Evolutionary conservation across 2,329 filamentous ascomycete species (phyloP).

Genomic region (Pseudopyricularia cyperi): DNA sequence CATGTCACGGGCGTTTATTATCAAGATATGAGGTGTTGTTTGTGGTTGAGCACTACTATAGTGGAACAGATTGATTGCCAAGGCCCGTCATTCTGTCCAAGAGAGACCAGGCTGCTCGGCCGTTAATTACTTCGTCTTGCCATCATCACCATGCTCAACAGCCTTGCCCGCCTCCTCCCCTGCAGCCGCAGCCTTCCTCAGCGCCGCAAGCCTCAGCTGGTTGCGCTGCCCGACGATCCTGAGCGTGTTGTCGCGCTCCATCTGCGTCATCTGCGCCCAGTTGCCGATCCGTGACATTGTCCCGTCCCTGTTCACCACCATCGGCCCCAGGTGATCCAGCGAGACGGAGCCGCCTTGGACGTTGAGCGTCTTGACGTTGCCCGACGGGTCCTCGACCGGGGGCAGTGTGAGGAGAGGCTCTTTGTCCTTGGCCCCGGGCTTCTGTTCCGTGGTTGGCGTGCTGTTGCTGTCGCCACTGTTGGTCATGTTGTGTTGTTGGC

Average conservation of each 20-base stretch:
- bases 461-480: not conserved
- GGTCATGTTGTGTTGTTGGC: not conserved
- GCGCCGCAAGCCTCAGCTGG: constrained; percentile 41
- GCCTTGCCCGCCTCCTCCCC: constrained; percentile 17
- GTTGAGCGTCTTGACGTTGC: not conserved
- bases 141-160: no score
- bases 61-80: no score
- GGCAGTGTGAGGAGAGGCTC: not conserved
- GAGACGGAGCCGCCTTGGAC: constrained; percentile 29
- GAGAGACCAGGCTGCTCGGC: no score
- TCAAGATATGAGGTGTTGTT: no score
- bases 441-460: not conserved
- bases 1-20: no score
- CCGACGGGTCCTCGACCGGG: not conserved
- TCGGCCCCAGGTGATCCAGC: constrained; percentile 56
- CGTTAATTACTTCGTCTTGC: no score
- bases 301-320: constrained; percentile 63
- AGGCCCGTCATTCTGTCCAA: no score
- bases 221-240: constrained; percentile 57
- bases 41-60: no score
- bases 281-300: constrained; percentile 59
- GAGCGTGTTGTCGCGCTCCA: constrained; percentile 55
- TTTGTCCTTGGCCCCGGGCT: not conserved
- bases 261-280: constrained; percentile 58
- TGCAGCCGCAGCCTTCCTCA: constrained; percentile 28